A percentile compares a stretch with the other conserved stretches of the same genome.
These are phyloP conservation scores for Diaporthe vexans DNA, from an alignment of 2,329 filamentous ascomycete species.

Conservation along the genomic window DNA sequence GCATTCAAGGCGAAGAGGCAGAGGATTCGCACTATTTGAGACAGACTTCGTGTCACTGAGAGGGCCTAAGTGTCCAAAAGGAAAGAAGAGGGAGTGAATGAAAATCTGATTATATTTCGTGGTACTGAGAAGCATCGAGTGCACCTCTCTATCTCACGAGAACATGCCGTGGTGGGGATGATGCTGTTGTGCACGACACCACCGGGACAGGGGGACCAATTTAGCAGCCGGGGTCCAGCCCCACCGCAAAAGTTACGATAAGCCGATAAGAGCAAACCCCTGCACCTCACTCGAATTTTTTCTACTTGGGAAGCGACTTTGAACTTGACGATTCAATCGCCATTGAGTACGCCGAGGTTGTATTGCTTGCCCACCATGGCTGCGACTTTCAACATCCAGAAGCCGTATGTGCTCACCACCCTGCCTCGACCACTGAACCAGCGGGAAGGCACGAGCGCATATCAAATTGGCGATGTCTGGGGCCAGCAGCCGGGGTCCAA, in stretches of 20 bases:
- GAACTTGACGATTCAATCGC: neutral
- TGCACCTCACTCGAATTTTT: slow-evolving; percentile 40
- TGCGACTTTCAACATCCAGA: slow-evolving; percentile 72
- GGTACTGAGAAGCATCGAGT: neutral
- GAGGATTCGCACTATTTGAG: neutral
- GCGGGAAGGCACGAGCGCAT: slow-evolving; percentile 58
- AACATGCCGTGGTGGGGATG: neutral
- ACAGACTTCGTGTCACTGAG: neutral
- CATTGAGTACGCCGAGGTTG: neutral
- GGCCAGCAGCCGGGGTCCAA: slow-evolving; percentile 70
- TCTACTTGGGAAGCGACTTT: slow-evolving; percentile 4
- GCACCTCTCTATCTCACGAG: neutral
- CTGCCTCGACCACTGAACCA: slow-evolving; percentile 71
- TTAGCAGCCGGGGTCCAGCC: neutral
- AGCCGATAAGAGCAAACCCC: slow-evolving; percentile 39
- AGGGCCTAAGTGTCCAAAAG: no score
- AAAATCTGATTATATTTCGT: no score
- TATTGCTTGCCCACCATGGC: slow-evolving; percentile 58
- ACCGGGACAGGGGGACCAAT: neutral
- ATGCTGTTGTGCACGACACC: neutral
- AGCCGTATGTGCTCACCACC: slow-evolving; percentile 73
- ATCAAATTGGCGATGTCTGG: slow-evolving; percentile 72
- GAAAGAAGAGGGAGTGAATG: no score
- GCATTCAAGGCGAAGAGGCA: neutral
- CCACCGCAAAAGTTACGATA: slow-evolving; percentile 34